Evolutionary conservation across 495 filamentous ascomycete genomes (phyloP).

Genomic region (Aspergillus cristatus): DNA sequence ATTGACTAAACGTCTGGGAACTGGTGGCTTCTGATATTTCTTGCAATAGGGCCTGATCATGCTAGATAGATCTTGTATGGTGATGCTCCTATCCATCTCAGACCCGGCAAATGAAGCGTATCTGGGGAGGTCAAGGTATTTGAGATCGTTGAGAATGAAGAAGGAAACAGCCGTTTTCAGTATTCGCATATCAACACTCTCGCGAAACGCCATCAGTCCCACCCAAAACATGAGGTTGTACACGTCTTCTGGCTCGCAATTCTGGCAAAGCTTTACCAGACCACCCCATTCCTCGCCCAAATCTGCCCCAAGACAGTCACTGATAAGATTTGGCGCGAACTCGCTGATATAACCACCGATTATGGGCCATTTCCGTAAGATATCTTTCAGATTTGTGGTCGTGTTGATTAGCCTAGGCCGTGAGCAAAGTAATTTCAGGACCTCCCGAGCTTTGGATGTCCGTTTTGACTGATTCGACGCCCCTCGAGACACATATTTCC

Average conservation of each 20-base stretch:
- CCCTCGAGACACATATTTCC: constrained; percentile 8
- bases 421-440: constrained; percentile 15
- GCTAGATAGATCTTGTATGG: too few species aligned
- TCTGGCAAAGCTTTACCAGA: constrained; percentile 23
- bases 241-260: constrained; percentile 7
- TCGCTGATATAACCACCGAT: constrained; percentile 29
- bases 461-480: neutral
- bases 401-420: constrained; percentile 16
- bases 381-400: constrained; percentile 14
- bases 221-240: constrained; percentile 36
- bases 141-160: constrained; percentile 23
- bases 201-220: constrained; percentile 27
- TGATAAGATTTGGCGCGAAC: constrained; percentile 20
- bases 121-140: constrained; percentile 16
- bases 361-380: constrained; percentile 23
- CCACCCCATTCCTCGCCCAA: constrained; percentile 34
- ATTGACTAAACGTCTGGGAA: neutral
- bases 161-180: constrained; percentile 29
- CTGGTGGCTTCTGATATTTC: neutral
- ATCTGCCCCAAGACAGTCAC: constrained; percentile 22
- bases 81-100: too few species aligned
- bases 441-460: constrained; percentile 17
- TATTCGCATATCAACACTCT: constrained; percentile 22
- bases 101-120: constrained; percentile 33
- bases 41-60: constrained; percentile 15